Evolutionary conservation across 495 filamentous ascomycete genomes (phyloP).

Genomic region (Penicillium subrubescens): DNA sequence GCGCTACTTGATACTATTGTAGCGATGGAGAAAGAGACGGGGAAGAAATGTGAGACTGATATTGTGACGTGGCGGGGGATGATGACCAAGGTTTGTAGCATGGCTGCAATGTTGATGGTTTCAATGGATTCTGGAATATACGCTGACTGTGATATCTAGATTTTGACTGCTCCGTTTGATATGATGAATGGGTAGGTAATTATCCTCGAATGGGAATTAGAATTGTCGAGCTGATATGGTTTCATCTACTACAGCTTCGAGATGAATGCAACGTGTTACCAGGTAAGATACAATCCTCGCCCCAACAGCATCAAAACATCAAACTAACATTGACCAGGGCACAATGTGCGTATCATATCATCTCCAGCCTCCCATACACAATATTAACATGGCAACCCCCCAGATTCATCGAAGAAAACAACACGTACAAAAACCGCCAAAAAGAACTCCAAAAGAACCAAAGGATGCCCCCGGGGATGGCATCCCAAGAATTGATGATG

Average conservation of each 20-base stretch:
- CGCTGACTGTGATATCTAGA: conserved; percentile 47
- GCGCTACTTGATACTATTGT: conserved; percentile 76
- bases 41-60: conserved; percentile 69
- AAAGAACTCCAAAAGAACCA: conserved; percentile 55
- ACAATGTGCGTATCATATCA: conserved; percentile 63
- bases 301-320: conserved; percentile 10
- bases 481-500: conserved; percentile 66
- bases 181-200: conserved; percentile 70
- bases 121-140: not conserved
- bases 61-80: conserved; percentile 95
- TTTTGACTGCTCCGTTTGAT: conserved; percentile 83
- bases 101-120: not conserved
- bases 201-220: not conserved
- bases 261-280: conserved; percentile 91
- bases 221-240: conserved; percentile 4
- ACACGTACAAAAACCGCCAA: conserved; percentile 62
- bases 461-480: conserved; percentile 53
- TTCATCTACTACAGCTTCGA: conserved; percentile 65
- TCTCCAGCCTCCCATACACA: not conserved
- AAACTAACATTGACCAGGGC: conserved; percentile 51
- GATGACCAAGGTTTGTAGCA: conserved; percentile 85
- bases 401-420: conserved; percentile 94
- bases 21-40: conserved; percentile 66
- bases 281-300: conserved; percentile 58
- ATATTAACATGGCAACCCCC: conserved; percentile 8